Base-by-base conservation (phyloP, 2,329 filamentous ascomycete species). In the Curvularia sp. region DNA sequence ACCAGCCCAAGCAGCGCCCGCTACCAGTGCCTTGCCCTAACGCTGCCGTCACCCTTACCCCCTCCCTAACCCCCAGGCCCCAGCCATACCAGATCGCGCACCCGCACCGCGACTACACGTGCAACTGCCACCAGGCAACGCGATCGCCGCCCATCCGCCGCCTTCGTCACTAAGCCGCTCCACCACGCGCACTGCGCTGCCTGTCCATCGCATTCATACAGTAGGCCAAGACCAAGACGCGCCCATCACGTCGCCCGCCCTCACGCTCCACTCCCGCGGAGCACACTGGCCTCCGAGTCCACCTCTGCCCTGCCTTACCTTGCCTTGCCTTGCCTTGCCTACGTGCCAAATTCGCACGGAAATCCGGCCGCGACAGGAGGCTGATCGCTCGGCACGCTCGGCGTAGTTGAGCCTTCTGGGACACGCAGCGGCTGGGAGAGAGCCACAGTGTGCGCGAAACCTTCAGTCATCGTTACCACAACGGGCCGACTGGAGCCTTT, bases 311-410 rank as follows among this genome's bases (percentile, higher is more conserved):
- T 18, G 13, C 27, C 45, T n/a, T n/a, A n/a, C n/a, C n/a, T n/a
- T n/a, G n/a, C n/a, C n/a, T 21, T 36, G 32, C 13, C 32, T 21
- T 34, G 30, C 47, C 34, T 23, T 21, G 32, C 21, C 32, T 39
- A 28, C 27, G 45, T 25, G 18, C 41, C 28, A 49, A 50, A 52
- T 49, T 52, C 39, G 60, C 61, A 59, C 69, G 65, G 67, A 70
- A 69, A 65, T 59, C 65, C 71, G 69, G 68, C 71, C 69, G 67
- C 47, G 65, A 69, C 71, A 49, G 69, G 56, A 72, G 67, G 69
- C 66, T 73, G 71, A 71, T 71, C 69, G 66, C 67, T 72, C 72
- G 71, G 72, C 70, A 68, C 60, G 57, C 72, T 74, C 74, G 71
- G 74, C 73, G 67, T 61, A 70, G 60, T 58, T 68, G 68, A 67